Base-by-base conservation (phyloP, 306 rosid genomes). In the Ormosia semicastrata region DNA sequence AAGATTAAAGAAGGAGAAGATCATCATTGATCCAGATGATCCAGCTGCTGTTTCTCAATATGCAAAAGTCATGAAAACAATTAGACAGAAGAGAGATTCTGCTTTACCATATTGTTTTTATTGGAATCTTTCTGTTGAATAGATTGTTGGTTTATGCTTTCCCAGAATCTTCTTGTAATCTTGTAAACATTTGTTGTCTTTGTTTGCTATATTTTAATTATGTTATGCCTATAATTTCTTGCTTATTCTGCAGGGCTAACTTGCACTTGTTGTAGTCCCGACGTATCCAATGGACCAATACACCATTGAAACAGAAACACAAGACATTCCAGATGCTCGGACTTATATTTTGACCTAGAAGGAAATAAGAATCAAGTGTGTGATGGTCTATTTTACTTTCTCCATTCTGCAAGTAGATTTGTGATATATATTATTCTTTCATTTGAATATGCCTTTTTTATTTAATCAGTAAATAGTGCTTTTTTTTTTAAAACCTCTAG, bases 31-130 rank as follows among this genome's bases (percentile, higher is more conserved):
- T 81, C 96, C 99, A 1, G 88, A 93, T 34, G 98, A 93, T 83
- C 90, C 93, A 44, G 92, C 96, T 81, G 96, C 98, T 24, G 99
- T 95, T 63, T 41, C 96, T 88, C 92, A 91, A 4, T 95, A 93
- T 73, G 90, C 94, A 1, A 88, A 85, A 13, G 93, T 95, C 93
- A 93, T 93, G 97, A 93, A 89, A 85, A 86, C 92, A 34, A 81
- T 93, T 33, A 83, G 98, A 84, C 89, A 93, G 81, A 93, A 93
- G 99, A 93, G 73, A 89, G 97, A 80, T 75, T 79, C 82, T 83
- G 65, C 53, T 81, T 64, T 76, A 47, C 77, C 78, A 36, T 72
- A 24, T 18, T 49, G 57, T 59, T 59, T 77, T 59, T 71, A 2
- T 30, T 57, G 2, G 8, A 63, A n/a, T 78, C 29, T 81, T 83